phyloP scores from a whole-genome alignment of 352 stramenopile species.

The Phytophthora sojae region DNA sequence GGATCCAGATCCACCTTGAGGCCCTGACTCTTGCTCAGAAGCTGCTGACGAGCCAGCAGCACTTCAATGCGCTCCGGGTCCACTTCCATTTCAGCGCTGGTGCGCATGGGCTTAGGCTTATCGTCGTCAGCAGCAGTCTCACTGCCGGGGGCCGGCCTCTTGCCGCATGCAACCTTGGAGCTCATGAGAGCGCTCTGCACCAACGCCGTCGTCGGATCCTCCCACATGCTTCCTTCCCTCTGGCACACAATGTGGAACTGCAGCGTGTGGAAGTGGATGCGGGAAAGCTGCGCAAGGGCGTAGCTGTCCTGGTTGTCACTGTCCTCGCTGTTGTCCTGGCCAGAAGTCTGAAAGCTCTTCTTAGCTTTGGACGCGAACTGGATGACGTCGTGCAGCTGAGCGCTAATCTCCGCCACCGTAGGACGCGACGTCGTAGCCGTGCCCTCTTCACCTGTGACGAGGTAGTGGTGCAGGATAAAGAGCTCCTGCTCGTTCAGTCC shows the following conservation, averaged over 20 bases:
- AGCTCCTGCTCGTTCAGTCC: slow-evolving; percentile 88
- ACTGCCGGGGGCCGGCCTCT: slow-evolving; percentile 46
- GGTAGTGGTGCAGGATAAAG: slow-evolving; percentile 84
- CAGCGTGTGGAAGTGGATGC: slow-evolving; percentile 89
- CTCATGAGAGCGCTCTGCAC: slow-evolving; percentile 85
- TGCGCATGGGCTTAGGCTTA: slow-evolving; percentile 49
- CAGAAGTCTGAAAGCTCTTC: slow-evolving; percentile 45
- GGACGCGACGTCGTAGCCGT: slow-evolving; percentile 80
- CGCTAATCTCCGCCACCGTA: slow-evolving; percentile 75
- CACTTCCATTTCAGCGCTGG: slow-evolving; percentile 73
- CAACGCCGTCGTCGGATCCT: slow-evolving; percentile 72
- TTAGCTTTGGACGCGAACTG: slow-evolving; percentile 60
- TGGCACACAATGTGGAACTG: slow-evolving; percentile 91
- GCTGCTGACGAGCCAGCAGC: slow-evolving; percentile 58
- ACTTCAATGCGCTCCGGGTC: slow-evolving; percentile 77
- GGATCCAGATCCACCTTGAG: slow-evolving; percentile 72
- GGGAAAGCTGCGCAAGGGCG: slow-evolving; percentile 69
- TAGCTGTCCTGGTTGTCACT: slow-evolving; percentile 37
- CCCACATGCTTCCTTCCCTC: slow-evolving; percentile 64
- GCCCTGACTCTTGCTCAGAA: slow-evolving; percentile 63
- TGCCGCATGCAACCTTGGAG: slow-evolving; percentile 82
- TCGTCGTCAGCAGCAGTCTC: slow-evolving; percentile 10
- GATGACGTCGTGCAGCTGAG: slow-evolving; percentile 78
- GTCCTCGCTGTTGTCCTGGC: slow-evolving; percentile 22
- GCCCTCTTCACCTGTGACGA: slow-evolving; percentile 76